Evolutionary conservation across 2,329 filamentous ascomycete genomes (phyloP), one percentile per base, ranked within the genome.

Genomic region (Ceratocystis albifundus): DNA sequence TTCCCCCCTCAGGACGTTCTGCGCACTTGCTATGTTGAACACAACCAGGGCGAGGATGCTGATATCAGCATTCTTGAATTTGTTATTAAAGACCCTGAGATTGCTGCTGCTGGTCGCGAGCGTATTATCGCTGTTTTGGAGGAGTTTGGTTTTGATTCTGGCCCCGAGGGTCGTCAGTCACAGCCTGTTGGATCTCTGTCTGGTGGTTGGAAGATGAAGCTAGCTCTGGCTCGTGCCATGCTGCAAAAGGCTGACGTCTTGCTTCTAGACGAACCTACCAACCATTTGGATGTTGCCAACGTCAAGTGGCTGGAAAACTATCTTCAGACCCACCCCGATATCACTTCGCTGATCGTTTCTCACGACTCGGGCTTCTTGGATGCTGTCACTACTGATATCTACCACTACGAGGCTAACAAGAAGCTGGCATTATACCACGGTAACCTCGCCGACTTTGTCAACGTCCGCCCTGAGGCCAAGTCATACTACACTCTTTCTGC

Each of bases 171-270:
- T 68, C 86, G 90, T 68, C 94, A 97, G 76, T 83, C 87, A 4
- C 86, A 96, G 75, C 89, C 88, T 72, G 94, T 99, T 68, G 94
- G 94, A 71, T 96, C 93, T 22, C 79, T 99, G 45, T 97, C 94
- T 55, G 94, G 94, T 78, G 94, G 94, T 74, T 99, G 94, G 94
- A 97, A 97, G 84, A 99, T 99, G 94, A 99, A 99, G 85, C 80
- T 99, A 69, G 94, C 94, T 70, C 79, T 99, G 76, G 94, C 94
- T 64, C 86, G 94, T 72, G 94, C 94, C 70, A 97, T 99, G 92
- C 83, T 99, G 73, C 89, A 94, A 82, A 89, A 87, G 74, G 93
- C 94, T n/a, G 94, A 99, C 75, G 92, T 99, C 63, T 83, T 99
- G 67, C 82, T 99, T 64, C 85, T 99, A 67, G 94, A 99, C 82